Evolutionary conservation across 2,329 filamentous ascomycete genomes (phyloP).

Genomic region (Arthrocladium fulminans): DNA sequence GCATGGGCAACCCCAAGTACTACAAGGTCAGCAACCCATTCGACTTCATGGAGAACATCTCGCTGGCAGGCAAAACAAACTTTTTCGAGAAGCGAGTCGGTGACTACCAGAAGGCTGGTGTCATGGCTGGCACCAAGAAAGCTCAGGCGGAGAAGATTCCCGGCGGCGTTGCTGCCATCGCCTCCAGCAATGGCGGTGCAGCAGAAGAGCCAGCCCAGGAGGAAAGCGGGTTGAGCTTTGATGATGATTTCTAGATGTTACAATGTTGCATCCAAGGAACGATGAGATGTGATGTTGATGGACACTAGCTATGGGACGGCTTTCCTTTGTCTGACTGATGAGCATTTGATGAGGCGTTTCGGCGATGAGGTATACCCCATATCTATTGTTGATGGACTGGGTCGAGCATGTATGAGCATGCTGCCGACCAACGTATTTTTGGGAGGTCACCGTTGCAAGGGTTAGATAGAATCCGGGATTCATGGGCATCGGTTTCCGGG

Average conservation of each 20-base stretch:
- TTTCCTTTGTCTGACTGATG: background rate
- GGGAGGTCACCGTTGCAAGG: background rate
- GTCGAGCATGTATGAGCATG: no score
- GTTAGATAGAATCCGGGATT: background rate
- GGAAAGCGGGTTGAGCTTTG: slow-evolving; percentile 68
- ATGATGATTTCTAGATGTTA: slow-evolving; percentile 86
- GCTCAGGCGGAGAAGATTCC: slow-evolving; percentile 46
- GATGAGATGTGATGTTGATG: slow-evolving; percentile 3
- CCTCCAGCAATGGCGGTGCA: slow-evolving; percentile 45
- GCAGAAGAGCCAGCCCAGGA: slow-evolving; percentile 24
- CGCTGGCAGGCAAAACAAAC: slow-evolving; percentile 97
- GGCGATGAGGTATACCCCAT: background rate
- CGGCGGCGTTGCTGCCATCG: slow-evolving; percentile 38
- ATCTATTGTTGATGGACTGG: background rate
- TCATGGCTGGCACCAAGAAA: slow-evolving; percentile 87
- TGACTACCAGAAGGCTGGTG: slow-evolving; percentile 99
- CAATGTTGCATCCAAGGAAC: no score
- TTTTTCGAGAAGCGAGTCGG: slow-evolving; percentile 99
- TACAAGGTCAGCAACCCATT: slow-evolving; percentile 94
- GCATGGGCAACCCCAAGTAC: slow-evolving; percentile 87
- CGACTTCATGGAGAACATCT: slow-evolving; percentile 99
- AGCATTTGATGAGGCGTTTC: slow-evolving; percentile 1
- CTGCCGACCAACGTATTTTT: background rate
- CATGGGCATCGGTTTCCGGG: background rate
- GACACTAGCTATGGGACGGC: background rate